Evolutionary conservation across 306 rosid genomes (phyloP), one percentile per base, ranked within the genome.

Genomic region (Adenanthera pavonina): DNA sequence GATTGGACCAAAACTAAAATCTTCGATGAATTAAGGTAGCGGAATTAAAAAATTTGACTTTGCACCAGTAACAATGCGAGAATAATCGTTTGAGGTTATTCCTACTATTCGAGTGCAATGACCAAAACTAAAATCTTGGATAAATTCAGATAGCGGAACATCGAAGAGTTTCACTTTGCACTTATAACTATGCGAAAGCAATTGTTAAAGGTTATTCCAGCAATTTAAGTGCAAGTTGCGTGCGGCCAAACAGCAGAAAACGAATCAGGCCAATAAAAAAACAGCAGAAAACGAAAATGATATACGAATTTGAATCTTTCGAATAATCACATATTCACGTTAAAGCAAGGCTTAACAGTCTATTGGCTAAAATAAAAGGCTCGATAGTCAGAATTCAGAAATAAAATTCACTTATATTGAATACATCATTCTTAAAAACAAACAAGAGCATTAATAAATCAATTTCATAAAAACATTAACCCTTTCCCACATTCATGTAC

Each of bases 401-500:
- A 61, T 15, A 12, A 65, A 2, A 13, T 3, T 8, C 11, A 71
- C 38, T 25, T 10, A 38, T 54, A 17, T 38, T 0, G 41, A 68
- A 7, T 1, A 17, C 53, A 9, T 6, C 47, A n/a, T 6, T 46
- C 54, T 25, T 14, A 59, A 68, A 15, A 54, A 3, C 10, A 3
- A 84, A 81, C 35, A 74, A 53, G 69, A 73, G 38, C 8, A 59
- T 72, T 25, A 74, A 52, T 8, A 57, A 33, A 83, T 44, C 61
- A 73, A 80, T 51, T 60, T 44, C 56, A 34, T 57, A 51, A 83
- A 67, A 60, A 64, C 17, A 72, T 20, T 77, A 15, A 77, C 15
- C 19, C n/a, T 20, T 41, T 44, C 49, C 25, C 35, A 62, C 59
- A 82, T 52, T 9, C 19, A 75, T 16, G 3, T 12, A 69, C 35